Evolutionary conservation across 257 asterid species (phyloP), one percentile per base, ranked within the genome.

Genomic region (Gentiana dahurica): DNA sequence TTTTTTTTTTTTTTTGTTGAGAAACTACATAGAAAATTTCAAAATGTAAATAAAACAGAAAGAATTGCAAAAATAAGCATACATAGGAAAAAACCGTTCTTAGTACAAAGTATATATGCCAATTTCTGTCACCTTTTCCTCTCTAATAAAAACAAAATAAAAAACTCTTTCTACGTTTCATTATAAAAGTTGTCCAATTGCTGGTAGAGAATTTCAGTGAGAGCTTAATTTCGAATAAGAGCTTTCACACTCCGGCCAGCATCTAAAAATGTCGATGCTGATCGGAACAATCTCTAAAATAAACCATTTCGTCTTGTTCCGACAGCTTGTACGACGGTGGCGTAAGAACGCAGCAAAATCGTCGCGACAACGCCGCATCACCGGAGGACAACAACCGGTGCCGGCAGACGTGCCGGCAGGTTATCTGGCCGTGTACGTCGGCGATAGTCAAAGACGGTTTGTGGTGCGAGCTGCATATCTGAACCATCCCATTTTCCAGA

Each of bases 331-430:
- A 7, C 78, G 73, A 2, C 76, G 83, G 47, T 88, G 95, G 96
- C 71, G 79, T 55, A 71, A 12, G 57, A 87, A 81, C 66, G 82
- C 94, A 4, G 8, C 83, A 1, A 46, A 68, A 3, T 35, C 76
- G 5, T 33, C 72, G 15, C 45, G 63, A 15, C 34, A 62, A 15
- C 34, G 37, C 8, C 8, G 55, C 58, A 24, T 57, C 71, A 15
- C 15, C 41, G 45, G 48, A 67, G 60, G 65, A 67, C 51, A 36
- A 35, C 35, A 35, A 53, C 36, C 12, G 8, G 62, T 76, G 0
- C 92, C 85, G 36, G 33, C 82, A 35, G 95, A 89, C 49, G 95
- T 89, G 43, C 95, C 95, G 6, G 65, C 91, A 0, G 97, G 95
- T 4, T 89, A 89, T 66, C 89, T 89, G 61, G 94, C 94, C 41